Conservation (phyloP, 2,329 filamentous ascomycete genomes). For the Ceratocystis colombiana region DNA sequence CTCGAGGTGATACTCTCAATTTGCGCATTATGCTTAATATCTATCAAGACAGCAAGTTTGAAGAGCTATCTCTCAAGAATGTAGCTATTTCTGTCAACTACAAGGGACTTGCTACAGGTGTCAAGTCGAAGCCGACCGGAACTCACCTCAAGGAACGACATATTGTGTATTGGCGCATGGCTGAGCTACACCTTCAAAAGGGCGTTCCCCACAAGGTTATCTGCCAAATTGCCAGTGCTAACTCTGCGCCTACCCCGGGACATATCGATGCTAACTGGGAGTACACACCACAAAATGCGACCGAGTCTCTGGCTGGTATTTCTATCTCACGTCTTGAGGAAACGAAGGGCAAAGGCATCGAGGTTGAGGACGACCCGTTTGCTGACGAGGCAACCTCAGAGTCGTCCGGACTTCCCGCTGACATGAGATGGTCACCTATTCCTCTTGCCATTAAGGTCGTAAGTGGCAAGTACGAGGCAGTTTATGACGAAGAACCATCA, state of each 20-base stretch:
- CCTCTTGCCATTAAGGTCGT: conserved; percentile 57
- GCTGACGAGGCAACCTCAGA: conserved; percentile 39
- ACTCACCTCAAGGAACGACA: conserved; percentile 68
- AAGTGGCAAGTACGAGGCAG: conserved; percentile 60
- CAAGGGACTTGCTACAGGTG: conserved; percentile 55
- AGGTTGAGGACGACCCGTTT: conserved; percentile 53
- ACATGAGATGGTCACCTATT: conserved; percentile 55
- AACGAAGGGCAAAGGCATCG: conserved; percentile 43
- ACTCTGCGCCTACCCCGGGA: conserved; percentile 61
- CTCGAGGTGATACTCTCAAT: conserved; percentile 74
- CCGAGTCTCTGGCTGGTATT: conserved; percentile 42
- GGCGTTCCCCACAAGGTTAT: conserved; percentile 64
- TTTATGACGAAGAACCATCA: conserved; percentile 33
- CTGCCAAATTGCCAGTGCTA: conserved; percentile 65
- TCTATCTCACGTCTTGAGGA: conserved; percentile 49
- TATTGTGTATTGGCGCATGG: conserved; percentile 69
- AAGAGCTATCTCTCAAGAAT: conserved; percentile 46
- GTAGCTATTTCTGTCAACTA: conserved; percentile 64
- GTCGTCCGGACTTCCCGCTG: conserved; percentile 27
- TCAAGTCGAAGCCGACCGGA: conserved; percentile 69
- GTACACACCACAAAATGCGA: conserved; percentile 31
- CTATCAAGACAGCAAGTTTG: conserved; percentile 10
- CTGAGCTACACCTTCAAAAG: conserved; percentile 45
- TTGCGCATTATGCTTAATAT: conserved; percentile 50
- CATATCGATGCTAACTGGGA: conserved; percentile 80